Percentiles rank a stretch among this genome's conserved stretches.
phyloP scores from a whole-genome alignment of 2,329 filamentous ascomycete species.

The Curvularia eragrostidis region DNA sequence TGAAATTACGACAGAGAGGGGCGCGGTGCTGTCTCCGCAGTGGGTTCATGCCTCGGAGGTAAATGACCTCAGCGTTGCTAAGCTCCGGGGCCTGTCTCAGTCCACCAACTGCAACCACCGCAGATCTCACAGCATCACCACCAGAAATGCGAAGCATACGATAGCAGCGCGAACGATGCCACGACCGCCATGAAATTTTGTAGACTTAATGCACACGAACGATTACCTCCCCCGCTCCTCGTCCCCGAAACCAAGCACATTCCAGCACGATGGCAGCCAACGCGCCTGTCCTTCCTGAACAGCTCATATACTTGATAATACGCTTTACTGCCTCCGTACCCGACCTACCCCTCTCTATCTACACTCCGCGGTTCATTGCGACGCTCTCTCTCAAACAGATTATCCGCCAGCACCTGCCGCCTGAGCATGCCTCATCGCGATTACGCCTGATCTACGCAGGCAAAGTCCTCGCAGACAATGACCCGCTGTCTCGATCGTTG shows the following conservation, averaged over 20 bases:
- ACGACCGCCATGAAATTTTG: constrained; percentile 12
- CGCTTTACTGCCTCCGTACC: constrained; percentile 87
- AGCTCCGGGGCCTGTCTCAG: constrained; percentile 27
- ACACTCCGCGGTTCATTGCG: constrained; percentile 71
- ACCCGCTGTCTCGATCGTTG: constrained; percentile 72
- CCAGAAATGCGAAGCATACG: constrained; percentile 14
- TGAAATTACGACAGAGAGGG: constrained; percentile 6
- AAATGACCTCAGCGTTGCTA: constrained; percentile 33
- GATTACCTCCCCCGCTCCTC: constrained; percentile 6
- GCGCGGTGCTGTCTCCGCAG: neutral
- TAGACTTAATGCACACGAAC: neutral
- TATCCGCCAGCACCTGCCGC: constrained; percentile 74
- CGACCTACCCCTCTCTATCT: constrained; percentile 80
- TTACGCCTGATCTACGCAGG: constrained; percentile 91
- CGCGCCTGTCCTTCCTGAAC: constrained; percentile 42
- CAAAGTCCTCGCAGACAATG: constrained; percentile 78
- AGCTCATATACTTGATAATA: constrained; percentile 75
- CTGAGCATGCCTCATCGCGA: constrained; percentile 68
- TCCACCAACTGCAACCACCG: constrained; percentile 7
- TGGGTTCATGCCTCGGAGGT: constrained; percentile 18
- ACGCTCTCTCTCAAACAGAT: constrained; percentile 80
- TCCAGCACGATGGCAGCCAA: constrained; percentile 37
- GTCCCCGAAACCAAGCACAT: constrained; percentile 10
- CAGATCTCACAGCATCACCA: constrained; percentile 12
- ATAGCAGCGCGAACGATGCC: constrained; percentile 2